Evolutionary conservation across 768 basidiomycete genomes (phyloP), one percentile per base, ranked within the genome.

Genomic region (Auriscalpium vulgare): DNA sequence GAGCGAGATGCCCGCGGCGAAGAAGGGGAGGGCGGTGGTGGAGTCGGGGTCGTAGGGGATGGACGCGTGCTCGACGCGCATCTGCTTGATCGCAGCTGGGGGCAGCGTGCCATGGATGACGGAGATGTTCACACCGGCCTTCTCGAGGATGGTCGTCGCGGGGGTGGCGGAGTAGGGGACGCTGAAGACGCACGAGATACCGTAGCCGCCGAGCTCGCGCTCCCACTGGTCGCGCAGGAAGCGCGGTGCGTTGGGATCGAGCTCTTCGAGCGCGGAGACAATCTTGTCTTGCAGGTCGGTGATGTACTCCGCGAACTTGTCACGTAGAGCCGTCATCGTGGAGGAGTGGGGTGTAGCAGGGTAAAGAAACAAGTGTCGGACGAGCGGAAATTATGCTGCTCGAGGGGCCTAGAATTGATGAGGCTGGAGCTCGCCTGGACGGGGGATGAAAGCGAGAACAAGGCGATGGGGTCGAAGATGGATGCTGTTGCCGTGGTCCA

Each of bases 111-210:
- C 95, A 64, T 97, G 83, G 1, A 98, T 91, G 67, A 97, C 76
- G 8, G 89, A 91, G 64, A 97, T 87, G 73, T 97, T 97, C 48
- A 97, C 91, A 1, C 97, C 95, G 4, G 88, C 95, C 70, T 98
- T 98, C 70, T 98, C 95, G 63, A 97, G 84, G 8, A 65, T 45
- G 55, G 76, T 75, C 16, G 76, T 66, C n/a, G 66, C 56, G 55
- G 68, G 58, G 29, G 59, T 61, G 50, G 57, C 47, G 43, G 29
- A 29, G 29, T 66, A 62, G 10, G 71, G 66, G 19, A 58, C 53
- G 43, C 43, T 77, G 67, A 97, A 88, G 19, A 95, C 88, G 69
- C 90, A 93, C 1, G 91, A 93, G 53, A 82, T 75, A 10, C 93
- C 93, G 49, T 90, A 89, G 7, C 88, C 89, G 8, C 75, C 79